Evolutionary conservation across 192 early-diverging fungal species (phyloP).

Genomic region (Backusella australiensis): DNA sequence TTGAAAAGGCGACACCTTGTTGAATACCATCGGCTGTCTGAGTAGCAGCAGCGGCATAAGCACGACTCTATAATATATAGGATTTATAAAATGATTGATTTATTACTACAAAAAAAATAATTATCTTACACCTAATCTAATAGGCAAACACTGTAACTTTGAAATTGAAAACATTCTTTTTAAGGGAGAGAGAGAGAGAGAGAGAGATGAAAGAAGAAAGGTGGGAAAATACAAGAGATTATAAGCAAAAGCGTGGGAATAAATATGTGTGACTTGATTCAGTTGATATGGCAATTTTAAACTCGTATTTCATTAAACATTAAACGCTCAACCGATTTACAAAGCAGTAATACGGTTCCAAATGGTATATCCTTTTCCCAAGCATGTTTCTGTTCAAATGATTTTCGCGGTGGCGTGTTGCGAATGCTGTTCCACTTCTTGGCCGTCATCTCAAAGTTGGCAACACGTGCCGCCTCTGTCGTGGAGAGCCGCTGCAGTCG

Average conservation of each 20-base stretch:
- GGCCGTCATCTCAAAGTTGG: constrained; percentile 6
- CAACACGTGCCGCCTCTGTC: neutral
- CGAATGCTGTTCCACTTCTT: constrained; percentile 8
- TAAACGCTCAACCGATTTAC: constrained; percentile 5
- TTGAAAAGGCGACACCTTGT: constrained; percentile 79
- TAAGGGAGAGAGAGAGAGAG: neutral
- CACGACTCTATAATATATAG: neutral
- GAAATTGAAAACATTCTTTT: neutral
- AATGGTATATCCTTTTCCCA: constrained; percentile 19
- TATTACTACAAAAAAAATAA: neutral
- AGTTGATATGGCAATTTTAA: neutral
- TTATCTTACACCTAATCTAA: neutral
- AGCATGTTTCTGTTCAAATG: neutral
- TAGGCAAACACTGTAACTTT: neutral
- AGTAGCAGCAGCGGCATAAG: constrained; percentile 22
- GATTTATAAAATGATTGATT: neutral
- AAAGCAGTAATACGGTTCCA: neutral
- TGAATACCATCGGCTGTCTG: constrained; percentile 80
- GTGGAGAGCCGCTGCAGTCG: neutral
- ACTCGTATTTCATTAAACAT: constrained; percentile 7
- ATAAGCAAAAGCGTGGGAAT: constrained; percentile 18
- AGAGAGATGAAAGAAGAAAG: neutral
- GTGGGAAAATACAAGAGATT: neutral
- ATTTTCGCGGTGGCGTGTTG: neutral
- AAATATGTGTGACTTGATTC: neutral